Evolutionary conservation across 2,329 filamentous ascomycete species (phyloP).

Genomic region (Aspergillus neotritici): DNA sequence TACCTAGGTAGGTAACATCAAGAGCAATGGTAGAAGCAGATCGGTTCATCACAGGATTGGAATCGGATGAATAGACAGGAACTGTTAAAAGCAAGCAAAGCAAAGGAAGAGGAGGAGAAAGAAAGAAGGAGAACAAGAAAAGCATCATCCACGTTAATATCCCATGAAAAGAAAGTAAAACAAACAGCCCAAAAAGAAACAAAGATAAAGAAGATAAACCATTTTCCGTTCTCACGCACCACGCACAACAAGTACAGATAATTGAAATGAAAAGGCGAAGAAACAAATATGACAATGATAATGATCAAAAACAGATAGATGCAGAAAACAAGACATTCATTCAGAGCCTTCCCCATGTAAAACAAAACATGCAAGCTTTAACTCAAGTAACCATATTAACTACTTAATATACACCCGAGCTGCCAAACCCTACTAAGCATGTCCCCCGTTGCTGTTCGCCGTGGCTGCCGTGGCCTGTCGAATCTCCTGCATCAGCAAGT

Average conservation of each 20-base stretch:
- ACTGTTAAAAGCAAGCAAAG: slow-evolving; percentile 1
- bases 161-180: background rate
- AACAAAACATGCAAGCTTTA: too few species aligned
- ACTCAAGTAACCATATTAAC: background rate
- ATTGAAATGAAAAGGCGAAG: too few species aligned
- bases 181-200: slow-evolving; percentile 1
- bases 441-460: slow-evolving; percentile 26
- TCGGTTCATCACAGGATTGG: too few species aligned
- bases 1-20: too few species aligned
- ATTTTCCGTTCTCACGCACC: too few species aligned
- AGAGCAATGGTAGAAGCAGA: too few species aligned
- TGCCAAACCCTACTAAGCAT: slow-evolving; percentile 8
- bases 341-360: too few species aligned
- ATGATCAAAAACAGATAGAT: slow-evolving; percentile 1
- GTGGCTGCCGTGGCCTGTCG: slow-evolving; percentile 25
- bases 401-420: slow-evolving; percentile 16
- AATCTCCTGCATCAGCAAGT: slow-evolving; percentile 39
- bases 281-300: background rate
- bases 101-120: slow-evolving; percentile 6
- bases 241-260: too few species aligned
- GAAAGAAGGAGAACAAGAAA: background rate
- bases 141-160: slow-evolving; percentile 1
- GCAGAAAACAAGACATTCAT: background rate
- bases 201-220: background rate
- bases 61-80: too few species aligned